A percentile compares a stretch with the other conserved stretches of the same genome.
Conservation (phyloP, 2,329 filamentous ascomycete species). For the Claviceps quebecensis region DNA sequence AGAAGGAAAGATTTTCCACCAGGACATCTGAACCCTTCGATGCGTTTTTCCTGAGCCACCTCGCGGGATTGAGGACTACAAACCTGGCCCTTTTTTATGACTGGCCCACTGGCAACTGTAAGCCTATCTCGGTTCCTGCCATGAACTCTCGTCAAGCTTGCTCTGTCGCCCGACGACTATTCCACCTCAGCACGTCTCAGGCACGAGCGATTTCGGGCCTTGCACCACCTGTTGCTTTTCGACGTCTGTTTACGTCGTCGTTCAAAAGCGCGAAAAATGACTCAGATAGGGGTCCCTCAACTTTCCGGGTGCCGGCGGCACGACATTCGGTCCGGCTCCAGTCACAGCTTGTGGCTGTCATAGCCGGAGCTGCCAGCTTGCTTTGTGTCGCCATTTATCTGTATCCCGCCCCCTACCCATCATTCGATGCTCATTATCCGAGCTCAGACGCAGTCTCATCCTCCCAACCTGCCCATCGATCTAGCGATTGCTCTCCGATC, state of each 20-base stretch:
- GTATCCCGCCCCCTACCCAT: background rate
- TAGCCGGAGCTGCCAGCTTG: constrained; percentile 5
- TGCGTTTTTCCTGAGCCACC: background rate
- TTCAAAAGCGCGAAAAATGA: background rate
- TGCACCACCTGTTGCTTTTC: background rate
- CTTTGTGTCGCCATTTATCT: constrained; percentile 3
- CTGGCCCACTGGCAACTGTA: background rate
- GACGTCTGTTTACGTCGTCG: constrained; percentile 1
- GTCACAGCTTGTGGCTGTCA: constrained; percentile 5
- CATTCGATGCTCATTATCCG: constrained; percentile 6
- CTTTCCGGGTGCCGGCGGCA: constrained; percentile 1
- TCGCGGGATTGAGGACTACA: background rate
- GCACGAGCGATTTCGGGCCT: background rate
- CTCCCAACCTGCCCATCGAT: background rate
- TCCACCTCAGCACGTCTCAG: background rate
- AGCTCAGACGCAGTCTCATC: background rate
- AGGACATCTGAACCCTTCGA: background rate
- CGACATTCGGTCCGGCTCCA: constrained; percentile 5
- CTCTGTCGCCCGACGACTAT: constrained; percentile 7
- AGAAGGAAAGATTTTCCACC: background rate
- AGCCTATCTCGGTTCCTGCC: background rate
- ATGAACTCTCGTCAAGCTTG: constrained; percentile 8
- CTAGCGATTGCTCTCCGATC: background rate
- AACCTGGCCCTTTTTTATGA: background rate
- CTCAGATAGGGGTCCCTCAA: background rate